Base-by-base conservation (phyloP, 2,329 filamentous ascomycete species). In the Hyphodiscus sp. region DNA sequence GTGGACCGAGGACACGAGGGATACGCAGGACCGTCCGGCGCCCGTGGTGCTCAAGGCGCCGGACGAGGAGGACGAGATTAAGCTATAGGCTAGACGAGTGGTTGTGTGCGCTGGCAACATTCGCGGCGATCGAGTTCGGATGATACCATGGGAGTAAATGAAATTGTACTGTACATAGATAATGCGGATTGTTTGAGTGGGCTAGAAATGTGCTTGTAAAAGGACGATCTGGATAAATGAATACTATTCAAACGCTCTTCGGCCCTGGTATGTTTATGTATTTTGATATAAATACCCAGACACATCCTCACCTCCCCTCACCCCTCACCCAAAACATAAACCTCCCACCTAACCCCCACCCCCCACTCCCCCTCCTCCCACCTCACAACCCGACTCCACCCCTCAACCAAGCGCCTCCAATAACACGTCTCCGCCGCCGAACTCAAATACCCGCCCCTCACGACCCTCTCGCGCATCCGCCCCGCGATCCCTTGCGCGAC, bases 381-480 rank as follows among this genome's bases (percentile, higher is more conserved):
- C 38, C 64, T 63, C 26, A 67, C 76, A 10, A 76, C 70, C 38
- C 65, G 55, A 51, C 66, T 70, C 77, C 77, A 80, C 0, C 74
- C 75, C 53, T 70, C 68, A 20, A 80, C 63, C 56, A 77, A 53
- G 0, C 70, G 72, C 38, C 77, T 69, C 77, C 77, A 80, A 66
- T 80, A 80, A 58, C 77, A 80, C 54, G 63, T 67, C 63, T 79
- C 77, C 0, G 76, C 75, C 16, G 76, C 76, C 16, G 71, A 70
- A 54, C 73, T 75, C 46, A 77, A 65, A 59, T 77, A 76, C 0
- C 76, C 76, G 1, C 46, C 18, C 5, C 29, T 29, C 20, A 69
- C 68, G 59, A 75, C 76, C 47, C 72, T 50, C 15, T 67, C 70
- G 49, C 76, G 70, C 68, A 79, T 76, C 29, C 75, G 65, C 44